Conservation (phyloP, 176 grass and related monocot species). For the Lolium rigidum region DNA sequence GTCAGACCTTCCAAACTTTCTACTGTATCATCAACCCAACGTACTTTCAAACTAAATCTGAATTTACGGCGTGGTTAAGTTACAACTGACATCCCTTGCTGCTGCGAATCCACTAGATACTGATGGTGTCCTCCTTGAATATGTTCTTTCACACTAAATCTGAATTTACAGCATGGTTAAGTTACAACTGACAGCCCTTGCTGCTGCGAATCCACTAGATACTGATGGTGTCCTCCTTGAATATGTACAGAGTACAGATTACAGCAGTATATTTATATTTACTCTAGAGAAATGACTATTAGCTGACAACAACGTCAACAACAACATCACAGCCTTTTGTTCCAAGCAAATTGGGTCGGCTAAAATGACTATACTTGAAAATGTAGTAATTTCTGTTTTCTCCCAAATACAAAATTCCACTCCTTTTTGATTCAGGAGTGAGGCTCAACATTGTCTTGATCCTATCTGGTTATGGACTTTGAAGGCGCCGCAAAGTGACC, state of each 20-base stretch:
- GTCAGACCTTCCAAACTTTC: not conserved
- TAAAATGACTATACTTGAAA: not conserved
- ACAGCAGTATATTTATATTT: conserved; percentile 13
- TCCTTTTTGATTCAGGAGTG: not conserved
- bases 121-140: not conserved
- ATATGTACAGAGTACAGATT: not conserved
- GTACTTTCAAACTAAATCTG: not conserved
- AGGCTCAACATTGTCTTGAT: not conserved
- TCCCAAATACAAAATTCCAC: not conserved
- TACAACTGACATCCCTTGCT: not conserved
- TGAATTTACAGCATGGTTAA: conserved; percentile 20
- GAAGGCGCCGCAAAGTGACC: not conserved
- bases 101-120: not conserved
- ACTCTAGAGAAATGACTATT: conserved; percentile 20
- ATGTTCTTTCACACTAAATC: not conserved
- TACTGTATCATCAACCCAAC: not conserved
- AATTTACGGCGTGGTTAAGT: conserved; percentile 15
- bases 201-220: not conserved
- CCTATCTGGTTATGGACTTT: conserved; percentile 21
- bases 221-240: not conserved
- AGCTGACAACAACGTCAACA: no score
- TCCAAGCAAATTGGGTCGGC: no score
- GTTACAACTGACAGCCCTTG: not conserved
- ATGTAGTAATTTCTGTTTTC: not conserved
- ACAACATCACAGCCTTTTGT: no score